Evolutionary conservation across 2,329 filamentous ascomycete genomes (phyloP).

Genomic region (Neofusicoccum cordaticola): DNA sequence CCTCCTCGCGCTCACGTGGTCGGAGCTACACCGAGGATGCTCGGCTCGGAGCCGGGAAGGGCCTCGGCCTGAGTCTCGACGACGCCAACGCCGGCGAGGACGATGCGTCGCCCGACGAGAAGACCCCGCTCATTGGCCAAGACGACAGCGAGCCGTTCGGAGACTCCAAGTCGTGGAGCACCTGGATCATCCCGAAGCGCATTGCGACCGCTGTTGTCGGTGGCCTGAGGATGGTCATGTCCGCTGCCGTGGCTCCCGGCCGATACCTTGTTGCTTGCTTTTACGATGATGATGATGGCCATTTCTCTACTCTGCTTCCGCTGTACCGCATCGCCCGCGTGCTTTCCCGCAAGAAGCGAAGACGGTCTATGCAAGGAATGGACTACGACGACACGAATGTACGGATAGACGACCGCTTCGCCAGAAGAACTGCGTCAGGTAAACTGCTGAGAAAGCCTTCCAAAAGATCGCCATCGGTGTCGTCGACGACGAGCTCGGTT

Average conservation of each 20-base stretch:
- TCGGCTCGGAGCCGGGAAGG: neutral
- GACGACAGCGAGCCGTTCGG: slow-evolving; percentile 27
- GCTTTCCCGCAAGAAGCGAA: slow-evolving; percentile 38
- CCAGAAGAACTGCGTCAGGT: slow-evolving; percentile 10
- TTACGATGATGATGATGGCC: slow-evolving; percentile 75
- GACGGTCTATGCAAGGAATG: slow-evolving; percentile 20
- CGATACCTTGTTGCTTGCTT: slow-evolving; percentile 81
- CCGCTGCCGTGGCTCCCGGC: slow-evolving; percentile 74
- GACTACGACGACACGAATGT: slow-evolving; percentile 18
- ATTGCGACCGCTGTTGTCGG: slow-evolving; percentile 71
- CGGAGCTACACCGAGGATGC: slow-evolving; percentile 15
- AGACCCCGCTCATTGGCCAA: slow-evolving; percentile 61
- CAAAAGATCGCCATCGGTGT: slow-evolving; percentile 41
- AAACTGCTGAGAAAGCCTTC: slow-evolving; percentile 26
- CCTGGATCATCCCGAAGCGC: slow-evolving; percentile 61
- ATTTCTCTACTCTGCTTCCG: slow-evolving; percentile 74
- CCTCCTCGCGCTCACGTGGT: slow-evolving; percentile 23
- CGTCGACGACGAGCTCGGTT: slow-evolving; percentile 54
- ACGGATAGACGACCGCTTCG: neutral
- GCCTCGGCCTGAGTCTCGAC: neutral
- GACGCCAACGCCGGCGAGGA: slow-evolving; percentile 23
- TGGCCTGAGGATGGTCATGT: slow-evolving; percentile 74
- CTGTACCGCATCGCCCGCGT: slow-evolving; percentile 61
- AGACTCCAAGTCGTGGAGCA: slow-evolving; percentile 36
- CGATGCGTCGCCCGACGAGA: slow-evolving; percentile 56